These are phyloP conservation scores for Clarireedia monteithiana DNA, from an alignment of 2,329 filamentous ascomycete genomes.

Conservation along the genomic window DNA sequence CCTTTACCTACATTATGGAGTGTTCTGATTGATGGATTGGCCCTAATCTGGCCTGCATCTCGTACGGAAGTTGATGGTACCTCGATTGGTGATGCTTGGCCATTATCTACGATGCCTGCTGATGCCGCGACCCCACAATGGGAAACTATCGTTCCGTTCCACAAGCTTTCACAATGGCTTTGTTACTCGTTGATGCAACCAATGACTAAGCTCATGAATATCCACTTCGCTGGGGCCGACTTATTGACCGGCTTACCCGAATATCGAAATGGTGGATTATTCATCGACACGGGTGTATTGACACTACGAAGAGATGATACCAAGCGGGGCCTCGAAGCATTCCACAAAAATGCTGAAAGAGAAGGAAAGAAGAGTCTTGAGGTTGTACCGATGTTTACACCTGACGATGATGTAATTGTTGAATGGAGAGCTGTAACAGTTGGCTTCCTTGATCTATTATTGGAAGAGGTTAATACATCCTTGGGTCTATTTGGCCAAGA, in stretches of 20 bases:
- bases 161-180: conserved; percentile 93
- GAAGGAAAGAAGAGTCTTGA: conserved; percentile 66
- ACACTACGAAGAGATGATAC: conserved; percentile 64
- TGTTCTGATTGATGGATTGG: conserved; percentile 79
- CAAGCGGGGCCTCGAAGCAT: conserved; percentile 63
- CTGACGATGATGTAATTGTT: conserved; percentile 70
- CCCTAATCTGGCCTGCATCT: conserved; percentile 80
- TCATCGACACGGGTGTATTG: conserved; percentile 77
- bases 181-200: conserved; percentile 90
- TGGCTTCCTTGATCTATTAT: conserved; percentile 63
- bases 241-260: conserved; percentile 83
- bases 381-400: conserved; percentile 65
- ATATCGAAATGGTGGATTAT: conserved; percentile 84
- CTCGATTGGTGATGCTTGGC: conserved; percentile 90
- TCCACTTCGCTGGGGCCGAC: conserved; percentile 74
- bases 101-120: conserved; percentile 69
- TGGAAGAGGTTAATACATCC: conserved; percentile 59
- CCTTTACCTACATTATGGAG: conserved; percentile 84
- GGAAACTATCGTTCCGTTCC: conserved; percentile 83
- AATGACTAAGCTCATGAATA: conserved; percentile 72
- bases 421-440: conserved; percentile 74
- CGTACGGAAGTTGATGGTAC: conserved; percentile 82
- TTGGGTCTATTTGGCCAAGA: conserved; percentile 64
- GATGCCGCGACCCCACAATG: conserved; percentile 48
- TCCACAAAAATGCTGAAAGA: conserved; percentile 61